A percentile compares a stretch with the other conserved stretches of the same genome.
These are phyloP conservation scores for Biscogniauxia sp. DNA, from an alignment of 2,329 filamentous ascomycete species.

Conservation along the genomic window DNA sequence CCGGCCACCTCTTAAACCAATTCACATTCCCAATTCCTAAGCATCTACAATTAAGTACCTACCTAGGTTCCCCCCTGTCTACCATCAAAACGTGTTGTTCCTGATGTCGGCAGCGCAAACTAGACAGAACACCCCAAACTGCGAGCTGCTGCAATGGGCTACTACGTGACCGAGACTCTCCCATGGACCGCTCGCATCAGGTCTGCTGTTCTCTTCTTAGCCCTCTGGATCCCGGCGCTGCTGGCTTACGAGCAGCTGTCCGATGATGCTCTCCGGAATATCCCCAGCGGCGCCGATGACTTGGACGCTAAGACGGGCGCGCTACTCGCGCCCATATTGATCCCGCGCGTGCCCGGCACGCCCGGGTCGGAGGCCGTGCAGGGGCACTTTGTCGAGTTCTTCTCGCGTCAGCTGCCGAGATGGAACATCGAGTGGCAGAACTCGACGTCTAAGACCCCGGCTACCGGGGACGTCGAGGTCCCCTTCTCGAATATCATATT, in stretches of 20 bases:
- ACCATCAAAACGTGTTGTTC: neutral
- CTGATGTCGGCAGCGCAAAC: neutral
- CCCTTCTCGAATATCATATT: constrained; percentile 88
- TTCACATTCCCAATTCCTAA: too few species aligned
- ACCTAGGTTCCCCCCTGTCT: neutral
- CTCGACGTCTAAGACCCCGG: constrained; percentile 80
- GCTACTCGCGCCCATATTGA: constrained; percentile 82
- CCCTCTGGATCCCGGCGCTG: constrained; percentile 22
- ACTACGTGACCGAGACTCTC: neutral
- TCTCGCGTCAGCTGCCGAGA: constrained; percentile 66
- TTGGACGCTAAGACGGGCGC: constrained; percentile 76
- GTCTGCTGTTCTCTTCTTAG: constrained; percentile 15
- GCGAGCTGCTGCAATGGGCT: neutral
- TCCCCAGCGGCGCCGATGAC: constrained; percentile 71
- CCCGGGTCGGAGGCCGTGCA: constrained; percentile 70
- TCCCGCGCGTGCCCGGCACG: constrained; percentile 85
- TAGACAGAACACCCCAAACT: neutral
- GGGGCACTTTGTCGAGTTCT: constrained; percentile 82
- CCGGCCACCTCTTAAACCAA: too few species aligned
- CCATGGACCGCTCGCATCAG: too few species aligned
- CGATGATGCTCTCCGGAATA: constrained; percentile 67
- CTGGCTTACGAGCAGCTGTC: constrained; percentile 57
- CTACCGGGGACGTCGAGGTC: constrained; percentile 65
- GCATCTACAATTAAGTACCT: too few species aligned
- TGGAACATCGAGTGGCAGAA: constrained; percentile 88